Percentiles rank a stretch among this genome's conserved stretches.
Conservation (phyloP, 768 basidiomycete species). For the Naganishia friedmannii region DNA sequence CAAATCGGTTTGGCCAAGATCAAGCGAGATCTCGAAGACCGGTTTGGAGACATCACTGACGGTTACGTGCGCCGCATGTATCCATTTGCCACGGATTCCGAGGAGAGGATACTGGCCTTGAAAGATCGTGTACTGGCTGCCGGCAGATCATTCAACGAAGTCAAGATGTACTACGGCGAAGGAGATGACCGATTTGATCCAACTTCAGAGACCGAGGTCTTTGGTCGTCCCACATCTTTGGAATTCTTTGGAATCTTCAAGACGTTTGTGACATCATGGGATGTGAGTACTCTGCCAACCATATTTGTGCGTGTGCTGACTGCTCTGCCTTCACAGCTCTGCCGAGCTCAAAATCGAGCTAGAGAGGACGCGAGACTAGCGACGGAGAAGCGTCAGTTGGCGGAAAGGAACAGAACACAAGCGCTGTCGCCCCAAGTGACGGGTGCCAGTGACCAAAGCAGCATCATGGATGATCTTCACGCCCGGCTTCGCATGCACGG, state of each 20-base stretch:
- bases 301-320: background rate
- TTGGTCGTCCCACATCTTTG: conserved; percentile 55
- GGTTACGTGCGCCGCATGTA: conserved; percentile 88
- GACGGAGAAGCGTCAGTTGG: conserved; percentile 65
- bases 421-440: conserved; percentile 47
- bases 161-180: conserved; percentile 87
- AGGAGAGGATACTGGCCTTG: conserved; percentile 72
- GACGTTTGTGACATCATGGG: conserved; percentile 89
- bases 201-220: conserved; percentile 37
- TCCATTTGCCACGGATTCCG: conserved; percentile 75
- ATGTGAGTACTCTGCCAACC: conserved; percentile 37
- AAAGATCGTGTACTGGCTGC: conserved; percentile 83
- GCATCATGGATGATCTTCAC: conserved; percentile 48
- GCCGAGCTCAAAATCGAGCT: conserved; percentile 72
- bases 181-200: conserved; percentile 64
- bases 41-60: conserved; percentile 76
- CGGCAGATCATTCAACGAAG: conserved; percentile 76
- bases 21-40: conserved; percentile 71
- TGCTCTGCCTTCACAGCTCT: conserved; percentile 64
- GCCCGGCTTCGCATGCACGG: conserved; percentile 48
- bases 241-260: conserved; percentile 98
- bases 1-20: conserved; percentile 74
- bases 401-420: conserved; percentile 38
- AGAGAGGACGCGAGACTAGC: conserved; percentile 69
- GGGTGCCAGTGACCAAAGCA: conserved; percentile 37